These are phyloP conservation scores for Pythium rishiriense DNA, from an alignment of 352 stramenopile genomes.

Conservation along the genomic window DNA sequence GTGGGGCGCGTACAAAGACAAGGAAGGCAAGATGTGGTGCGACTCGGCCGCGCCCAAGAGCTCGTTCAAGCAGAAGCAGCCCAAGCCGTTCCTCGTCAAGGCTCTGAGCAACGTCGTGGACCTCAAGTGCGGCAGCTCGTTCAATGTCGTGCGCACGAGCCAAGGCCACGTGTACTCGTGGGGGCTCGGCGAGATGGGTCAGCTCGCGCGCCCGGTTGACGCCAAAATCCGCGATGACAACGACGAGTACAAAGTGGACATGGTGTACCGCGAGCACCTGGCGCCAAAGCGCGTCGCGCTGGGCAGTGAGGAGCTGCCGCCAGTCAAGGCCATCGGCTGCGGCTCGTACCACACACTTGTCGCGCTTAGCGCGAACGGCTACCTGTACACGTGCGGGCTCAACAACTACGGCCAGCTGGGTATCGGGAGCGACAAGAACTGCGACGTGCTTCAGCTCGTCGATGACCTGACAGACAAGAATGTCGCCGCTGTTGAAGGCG, in stretches of 20 bases:
- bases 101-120: slow-evolving; percentile 65
- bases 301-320: slow-evolving; percentile 44
- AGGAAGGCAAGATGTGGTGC: slow-evolving; percentile 94
- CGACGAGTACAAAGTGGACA: slow-evolving; percentile 70
- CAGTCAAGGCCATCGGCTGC: slow-evolving; percentile 83
- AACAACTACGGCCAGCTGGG: slow-evolving; percentile 98
- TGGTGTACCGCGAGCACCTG: slow-evolving; percentile 83
- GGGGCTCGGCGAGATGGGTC: slow-evolving; percentile 90
- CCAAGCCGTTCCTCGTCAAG: slow-evolving; percentile 59
- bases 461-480: slow-evolving; percentile 68
- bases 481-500: slow-evolving; percentile 79
- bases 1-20: slow-evolving; percentile 97
- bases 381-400: slow-evolving; percentile 91
- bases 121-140: slow-evolving; percentile 80
- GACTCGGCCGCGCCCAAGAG: slow-evolving; percentile 60
- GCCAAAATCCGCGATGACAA: slow-evolving; percentile 64
- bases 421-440: slow-evolving; percentile 86
- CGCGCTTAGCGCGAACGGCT: slow-evolving; percentile 53
- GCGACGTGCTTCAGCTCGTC: slow-evolving; percentile 67
- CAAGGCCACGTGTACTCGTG: slow-evolving; percentile 91
- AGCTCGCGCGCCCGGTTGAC: slow-evolving; percentile 71
- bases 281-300: slow-evolving; percentile 69
- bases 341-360: slow-evolving; percentile 90
- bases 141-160: slow-evolving; percentile 85
- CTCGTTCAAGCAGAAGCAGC: slow-evolving; percentile 85